A percentile compares a stretch with the other conserved stretches of the same genome.
Conservation (phyloP, 225 moss, liverwort and hornwort species). For the Physcomitrium patens region DNA sequence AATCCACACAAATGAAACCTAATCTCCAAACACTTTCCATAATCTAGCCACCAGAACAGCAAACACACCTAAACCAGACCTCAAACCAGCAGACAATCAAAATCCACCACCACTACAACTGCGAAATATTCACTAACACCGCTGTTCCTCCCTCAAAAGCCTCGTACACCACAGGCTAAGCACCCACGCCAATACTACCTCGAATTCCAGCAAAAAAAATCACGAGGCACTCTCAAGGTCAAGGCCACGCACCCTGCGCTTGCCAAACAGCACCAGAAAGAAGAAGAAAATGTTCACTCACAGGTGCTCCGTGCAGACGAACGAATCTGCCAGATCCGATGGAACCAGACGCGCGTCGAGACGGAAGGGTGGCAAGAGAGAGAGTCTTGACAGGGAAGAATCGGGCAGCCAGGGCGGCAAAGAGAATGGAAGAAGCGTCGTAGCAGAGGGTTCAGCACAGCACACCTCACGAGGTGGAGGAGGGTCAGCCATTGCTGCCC, state of each 20-base stretch:
- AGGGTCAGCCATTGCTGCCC: not conserved
- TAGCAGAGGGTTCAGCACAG: not conserved
- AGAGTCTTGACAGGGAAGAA: too few relatives aligned
- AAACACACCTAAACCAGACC: not conserved
- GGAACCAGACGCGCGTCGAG: not conserved
- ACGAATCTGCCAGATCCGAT: not conserved
- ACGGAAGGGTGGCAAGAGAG: not conserved
- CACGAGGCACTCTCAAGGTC: not conserved
- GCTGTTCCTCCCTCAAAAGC: not conserved
- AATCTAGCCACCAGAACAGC: not conserved
- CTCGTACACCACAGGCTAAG: not conserved
- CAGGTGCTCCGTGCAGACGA: conserved; percentile 1
- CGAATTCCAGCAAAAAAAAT: not conserved
- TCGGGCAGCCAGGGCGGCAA: not conserved
- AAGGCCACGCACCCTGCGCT: not conserved
- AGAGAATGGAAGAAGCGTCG: not conserved
- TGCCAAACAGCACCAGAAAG: not conserved
- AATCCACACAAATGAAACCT: conserved; percentile 23
- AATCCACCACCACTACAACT: not conserved
- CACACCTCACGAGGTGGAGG: not conserved
- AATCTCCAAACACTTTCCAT: not conserved
- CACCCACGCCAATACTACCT: not conserved
- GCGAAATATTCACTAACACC: not conserved
- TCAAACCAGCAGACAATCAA: not conserved
- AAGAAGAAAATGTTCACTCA: not conserved